Evolutionary conservation across 228 moss, liverwort and hornwort genomes (phyloP).

Genomic region (Sphagnum magellanicum): DNA sequence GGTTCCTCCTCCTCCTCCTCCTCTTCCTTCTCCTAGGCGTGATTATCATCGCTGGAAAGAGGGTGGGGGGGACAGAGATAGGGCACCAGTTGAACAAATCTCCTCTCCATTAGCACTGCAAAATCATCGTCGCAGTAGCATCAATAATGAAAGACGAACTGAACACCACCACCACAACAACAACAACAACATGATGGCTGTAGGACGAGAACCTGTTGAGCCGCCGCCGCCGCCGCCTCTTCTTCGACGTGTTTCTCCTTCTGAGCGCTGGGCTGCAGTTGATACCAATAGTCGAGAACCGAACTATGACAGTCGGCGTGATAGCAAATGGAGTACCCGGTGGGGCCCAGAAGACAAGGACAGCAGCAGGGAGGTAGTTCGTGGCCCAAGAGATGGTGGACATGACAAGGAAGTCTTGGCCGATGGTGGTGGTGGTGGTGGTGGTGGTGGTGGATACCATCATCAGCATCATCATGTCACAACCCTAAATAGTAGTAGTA

Average conservation of each 20-base stretch:
- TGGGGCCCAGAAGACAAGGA: conserved; percentile 99
- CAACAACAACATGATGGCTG: conserved; percentile 31
- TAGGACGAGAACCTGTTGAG: conserved; percentile 68
- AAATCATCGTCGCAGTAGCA: conserved; percentile 38
- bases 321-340: conserved; percentile 94
- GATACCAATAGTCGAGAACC: conserved; percentile 76
- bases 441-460: conserved; percentile 55
- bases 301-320: conserved; percentile 87
- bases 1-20: no score
- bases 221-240: background rate
- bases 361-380: conserved; percentile 38
- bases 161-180: conserved; percentile 1
- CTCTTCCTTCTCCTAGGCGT: conserved; percentile 33
- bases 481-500: background rate
- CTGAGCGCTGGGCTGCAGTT: conserved; percentile 66
- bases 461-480: conserved; percentile 51
- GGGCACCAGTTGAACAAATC: conserved; percentile 31
- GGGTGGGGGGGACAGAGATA: conserved; percentile 61
- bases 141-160: conserved; percentile 65
- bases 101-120: conserved; percentile 23
- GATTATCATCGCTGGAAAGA: conserved; percentile 84
- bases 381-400: conserved; percentile 27
- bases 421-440: conserved; percentile 7
- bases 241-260: conserved; percentile 49
- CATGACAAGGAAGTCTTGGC: conserved; percentile 56